Conservation (phyloP, 1,139 yeast species). For the Hansenula lynferdii region DNA sequence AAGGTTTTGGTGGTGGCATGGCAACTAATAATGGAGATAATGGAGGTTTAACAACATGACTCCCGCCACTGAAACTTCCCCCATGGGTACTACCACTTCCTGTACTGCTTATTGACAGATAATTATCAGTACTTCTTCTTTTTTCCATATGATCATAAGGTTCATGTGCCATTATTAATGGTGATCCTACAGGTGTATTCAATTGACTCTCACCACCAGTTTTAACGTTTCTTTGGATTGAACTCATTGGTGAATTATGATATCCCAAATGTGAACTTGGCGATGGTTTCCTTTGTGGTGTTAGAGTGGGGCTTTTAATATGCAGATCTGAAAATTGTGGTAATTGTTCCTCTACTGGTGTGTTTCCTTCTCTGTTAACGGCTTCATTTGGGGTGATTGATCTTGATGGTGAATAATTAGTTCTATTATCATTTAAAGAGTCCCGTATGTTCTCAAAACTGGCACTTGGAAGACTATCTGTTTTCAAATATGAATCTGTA, state of each 20-base stretch:
- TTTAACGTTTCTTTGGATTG: slow-evolving; percentile 47
- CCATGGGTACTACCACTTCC: slow-evolving; percentile 9
- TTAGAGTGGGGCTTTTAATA: slow-evolving; percentile 23
- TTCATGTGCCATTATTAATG: slow-evolving; percentile 25
- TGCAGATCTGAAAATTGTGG: slow-evolving; percentile 14
- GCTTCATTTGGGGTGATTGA: slow-evolving; percentile 34
- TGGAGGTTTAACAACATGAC: slow-evolving; percentile 44
- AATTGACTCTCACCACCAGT: slow-evolving; percentile 14
- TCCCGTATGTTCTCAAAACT: slow-evolving; percentile 4
- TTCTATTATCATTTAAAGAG: slow-evolving; percentile 11
- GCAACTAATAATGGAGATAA: slow-evolving; percentile 78
- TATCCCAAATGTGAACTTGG: slow-evolving; percentile 35
- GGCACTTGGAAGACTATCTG: slow-evolving; percentile 26
- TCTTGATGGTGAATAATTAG: slow-evolving; percentile 29
- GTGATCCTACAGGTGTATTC: slow-evolving; percentile 44
- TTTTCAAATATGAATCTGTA: slow-evolving; percentile 35
- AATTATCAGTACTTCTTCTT: slow-evolving; percentile 12
- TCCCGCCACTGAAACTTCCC: background rate
- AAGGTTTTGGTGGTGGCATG: slow-evolving; percentile 37
- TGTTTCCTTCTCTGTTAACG: slow-evolving; percentile 6
- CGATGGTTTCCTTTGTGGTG: slow-evolving; percentile 52
- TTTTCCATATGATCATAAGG: slow-evolving; percentile 22
- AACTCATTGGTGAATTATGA: slow-evolving; percentile 45
- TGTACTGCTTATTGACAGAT: slow-evolving; percentile 9
- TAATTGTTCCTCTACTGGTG: slow-evolving; percentile 8